Base-by-base conservation (phyloP, 208 protist species). In the Giardia muris region DNA sequence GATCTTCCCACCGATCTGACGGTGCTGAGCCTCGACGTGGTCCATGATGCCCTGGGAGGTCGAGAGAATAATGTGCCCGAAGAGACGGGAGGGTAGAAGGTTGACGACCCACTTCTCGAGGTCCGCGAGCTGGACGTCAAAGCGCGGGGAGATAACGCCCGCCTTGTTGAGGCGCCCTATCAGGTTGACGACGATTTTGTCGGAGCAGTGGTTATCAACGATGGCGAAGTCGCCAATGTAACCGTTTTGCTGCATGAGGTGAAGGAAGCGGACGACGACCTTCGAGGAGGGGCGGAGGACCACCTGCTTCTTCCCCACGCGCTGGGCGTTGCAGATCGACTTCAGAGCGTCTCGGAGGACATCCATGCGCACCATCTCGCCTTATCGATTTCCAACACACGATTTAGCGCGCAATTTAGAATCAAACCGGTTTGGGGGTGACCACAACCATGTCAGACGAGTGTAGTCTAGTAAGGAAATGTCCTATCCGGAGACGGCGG, bases 201-300 rank as follows among this genome's bases (percentile, higher is more conserved):
- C 98, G 30, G 96, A 95, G 93, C 99, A 96, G 96, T 99, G 98
- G 96, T 99, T 98, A 95, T 99, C 99, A 94, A 99, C 96, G 95
- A 99, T 96, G 96, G 99, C 98, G 95, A 99, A 99, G 95, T 99
- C 98, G 92, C 98, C 98, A 96, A 99, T 99, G 97, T 99, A 99
- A 57, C 95, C 97, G 96, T 99, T 98, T 96, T 99, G 98, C 97
- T 99, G 97, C 99, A 99, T 99, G 92, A 99, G 97, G 93, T 97
- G 95, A 91, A 99, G 96, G 96, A 99, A 99, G 95, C 99, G 99
- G 93, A 99, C 95, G 93, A 99, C 96, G 92, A 99, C 98, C 96
- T 99, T 99, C 93, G 97, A 99, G 90, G 95, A 96, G 87, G 99
- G 99, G 94, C 98, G 96, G 95, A 99, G 96, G 47, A 99, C 95